These are phyloP conservation scores for Aspergillus pseudotamarii DNA, from an alignment of 2,329 filamentous ascomycete species.

Conservation along the genomic window DNA sequence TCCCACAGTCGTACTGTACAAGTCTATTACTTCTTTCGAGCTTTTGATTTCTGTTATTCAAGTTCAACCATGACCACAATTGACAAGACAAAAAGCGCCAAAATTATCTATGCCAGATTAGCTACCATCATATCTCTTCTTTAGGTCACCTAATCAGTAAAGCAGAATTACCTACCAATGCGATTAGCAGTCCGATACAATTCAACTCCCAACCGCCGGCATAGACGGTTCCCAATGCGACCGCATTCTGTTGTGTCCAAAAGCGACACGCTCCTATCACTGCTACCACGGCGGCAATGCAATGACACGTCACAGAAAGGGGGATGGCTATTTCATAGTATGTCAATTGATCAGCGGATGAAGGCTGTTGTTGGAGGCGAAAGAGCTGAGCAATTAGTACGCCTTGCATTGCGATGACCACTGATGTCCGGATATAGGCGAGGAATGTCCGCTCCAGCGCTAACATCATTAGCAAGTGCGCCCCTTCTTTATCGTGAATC, in stretches of 20 bases:
- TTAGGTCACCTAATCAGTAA: too few species aligned
- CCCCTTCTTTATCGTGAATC: not conserved
- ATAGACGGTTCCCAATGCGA: slow-evolving; percentile 59
- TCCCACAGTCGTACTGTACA: not conserved
- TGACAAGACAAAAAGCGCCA: slow-evolving; percentile 21
- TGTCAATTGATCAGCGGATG: slow-evolving; percentile 49
- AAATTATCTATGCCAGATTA: slow-evolving; percentile 14
- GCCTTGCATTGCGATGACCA: slow-evolving; percentile 69
- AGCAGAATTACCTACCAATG: slow-evolving; percentile 48
- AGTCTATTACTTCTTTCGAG: not conserved
- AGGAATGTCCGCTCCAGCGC: slow-evolving; percentile 76
- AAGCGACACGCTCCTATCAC: slow-evolving; percentile 61
- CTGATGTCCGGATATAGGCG: slow-evolving; percentile 70
- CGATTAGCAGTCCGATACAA: slow-evolving; percentile 48
- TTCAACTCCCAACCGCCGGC: slow-evolving; percentile 63
- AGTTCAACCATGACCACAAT: slow-evolving; percentile 16
- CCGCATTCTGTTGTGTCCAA: slow-evolving; percentile 63
- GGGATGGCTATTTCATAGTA: slow-evolving; percentile 65
- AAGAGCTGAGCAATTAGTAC: slow-evolving; percentile 70
- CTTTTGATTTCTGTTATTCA: not conserved
- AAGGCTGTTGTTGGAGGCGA: slow-evolving; percentile 50
- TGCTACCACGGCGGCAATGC: slow-evolving; percentile 55
- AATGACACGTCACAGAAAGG: slow-evolving; percentile 51
- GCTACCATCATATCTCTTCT: not conserved
- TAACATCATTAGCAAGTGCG: slow-evolving; percentile 34